phyloP scores from a whole-genome alignment of 2,329 filamentous ascomycete genomes.

The Epichloe bromicola region DNA sequence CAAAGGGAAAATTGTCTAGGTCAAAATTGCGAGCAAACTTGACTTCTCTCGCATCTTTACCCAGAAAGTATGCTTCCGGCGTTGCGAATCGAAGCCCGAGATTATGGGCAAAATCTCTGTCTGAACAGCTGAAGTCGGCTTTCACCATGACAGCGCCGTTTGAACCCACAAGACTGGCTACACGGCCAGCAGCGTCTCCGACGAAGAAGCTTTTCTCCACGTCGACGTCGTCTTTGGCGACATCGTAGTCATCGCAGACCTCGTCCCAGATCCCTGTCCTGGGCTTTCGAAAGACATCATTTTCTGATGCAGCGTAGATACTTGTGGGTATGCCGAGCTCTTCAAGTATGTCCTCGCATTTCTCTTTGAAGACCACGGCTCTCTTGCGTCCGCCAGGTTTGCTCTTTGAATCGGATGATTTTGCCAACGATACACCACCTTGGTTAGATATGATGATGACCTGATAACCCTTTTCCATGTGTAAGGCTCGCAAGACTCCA shows the following conservation, averaged over 20 bases:
- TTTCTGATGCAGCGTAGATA: constrained; percentile 75
- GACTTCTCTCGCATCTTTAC: constrained; percentile 42
- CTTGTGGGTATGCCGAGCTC: constrained; percentile 63
- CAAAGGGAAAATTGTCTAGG: constrained; percentile 41
- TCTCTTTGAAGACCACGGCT: constrained; percentile 70
- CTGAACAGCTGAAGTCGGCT: constrained; percentile 54
- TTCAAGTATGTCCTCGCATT: constrained; percentile 55
- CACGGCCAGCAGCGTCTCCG: constrained; percentile 66
- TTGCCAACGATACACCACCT: constrained; percentile 63
- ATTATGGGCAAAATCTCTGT: constrained; percentile 75
- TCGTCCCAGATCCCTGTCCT: constrained; percentile 76
- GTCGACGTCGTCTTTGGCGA: constrained; percentile 50
- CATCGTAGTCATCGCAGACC: constrained; percentile 43
- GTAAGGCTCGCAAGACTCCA: constrained; percentile 49
- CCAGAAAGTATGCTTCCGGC: constrained; percentile 84
- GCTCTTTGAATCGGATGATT: constrained; percentile 53
- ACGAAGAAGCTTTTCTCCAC: constrained; percentile 66
- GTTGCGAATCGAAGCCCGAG: constrained; percentile 69
- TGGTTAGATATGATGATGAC: constrained; percentile 84
- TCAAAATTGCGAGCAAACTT: constrained; percentile 61
- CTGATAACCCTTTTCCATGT: constrained; percentile 55
- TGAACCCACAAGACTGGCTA: constrained; percentile 22
- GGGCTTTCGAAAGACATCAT: constrained; percentile 78
- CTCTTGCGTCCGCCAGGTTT: constrained; percentile 50
- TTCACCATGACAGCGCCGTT: constrained; percentile 13